Evolutionary conservation across 163 green algal species (phyloP), one percentile per base, ranked within the genome.

Genomic region (Prototheca stagnorum): DNA sequence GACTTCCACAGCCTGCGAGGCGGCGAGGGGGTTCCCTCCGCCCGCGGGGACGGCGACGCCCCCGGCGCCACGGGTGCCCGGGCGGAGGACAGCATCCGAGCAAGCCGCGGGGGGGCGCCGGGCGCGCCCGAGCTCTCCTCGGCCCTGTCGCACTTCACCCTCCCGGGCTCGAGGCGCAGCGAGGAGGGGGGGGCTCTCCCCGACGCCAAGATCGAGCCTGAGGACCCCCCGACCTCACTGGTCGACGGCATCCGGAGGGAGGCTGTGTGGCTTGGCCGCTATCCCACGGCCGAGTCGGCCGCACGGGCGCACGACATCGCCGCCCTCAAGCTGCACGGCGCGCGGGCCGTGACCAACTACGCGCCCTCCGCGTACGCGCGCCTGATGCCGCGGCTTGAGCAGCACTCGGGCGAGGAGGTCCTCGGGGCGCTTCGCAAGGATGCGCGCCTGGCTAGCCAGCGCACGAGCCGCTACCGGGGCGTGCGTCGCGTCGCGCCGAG

Each of bases 231-330:
- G 34, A 15, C 34, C 34, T 16, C 16, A 15, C 16, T 39, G 15
- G 16, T 16, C 34, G 15, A 39, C 15, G 15, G 15, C 16, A 15
- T 19, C 24, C 44, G 9, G 21, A 40, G 51, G 46, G 54, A 61
- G 35, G 45, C 40, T 3, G 24, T 61, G 22, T 44, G 33, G 14
- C 54, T 61, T n/a, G 54, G 54, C 31, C 53, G 47, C 29, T 61
- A 50, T 20, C 22, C 54, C 16, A 61, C 54, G 3, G 21, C 12
- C 2, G 54, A 61, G 54, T 19, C 20, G 20, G 54, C 54, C 6
- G 54, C 45, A 1, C 41, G 46, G 9, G 54, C 54, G 4, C 44
- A 45, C 17, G 54, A 61, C 46, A 36, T 61, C 17, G 54, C 54
- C 3, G 41, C 54, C 2, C 24, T 61, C 21, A 54, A 50, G 39